Conservation (phyloP, 179 eudicot species). For the Spergularia azorica region DNA sequence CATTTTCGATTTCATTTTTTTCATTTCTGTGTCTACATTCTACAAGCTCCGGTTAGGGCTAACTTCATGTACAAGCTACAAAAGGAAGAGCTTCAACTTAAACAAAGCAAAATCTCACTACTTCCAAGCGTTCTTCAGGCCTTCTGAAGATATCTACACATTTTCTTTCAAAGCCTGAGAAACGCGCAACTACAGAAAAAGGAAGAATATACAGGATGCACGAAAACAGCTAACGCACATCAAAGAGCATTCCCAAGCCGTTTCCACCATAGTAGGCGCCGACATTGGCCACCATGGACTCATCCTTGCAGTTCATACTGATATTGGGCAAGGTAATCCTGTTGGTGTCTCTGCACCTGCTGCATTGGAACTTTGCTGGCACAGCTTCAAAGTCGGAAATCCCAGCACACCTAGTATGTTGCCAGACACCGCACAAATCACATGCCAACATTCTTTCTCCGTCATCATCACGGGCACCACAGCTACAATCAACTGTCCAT, state of each 20-base stretch:
- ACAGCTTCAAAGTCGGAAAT: conserved; percentile 60
- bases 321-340: conserved; percentile 23
- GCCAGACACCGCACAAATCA: conserved; percentile 75
- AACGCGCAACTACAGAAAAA: neutral
- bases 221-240: conserved; percentile 25
- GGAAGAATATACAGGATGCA: conserved; percentile 1
- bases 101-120: neutral
- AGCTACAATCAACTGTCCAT: conserved; percentile 64
- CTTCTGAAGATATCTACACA: conserved; percentile 28
- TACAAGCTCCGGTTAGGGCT: conserved; percentile 25
- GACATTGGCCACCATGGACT: conserved; percentile 10
- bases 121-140: conserved; percentile 22
- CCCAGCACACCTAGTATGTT: conserved; percentile 81
- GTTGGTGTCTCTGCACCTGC: conserved; percentile 35
- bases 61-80: conserved; percentile 22
- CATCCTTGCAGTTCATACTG: conserved; percentile 28
- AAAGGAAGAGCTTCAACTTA: conserved; percentile 15
- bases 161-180: conserved; percentile 15
- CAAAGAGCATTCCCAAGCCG: conserved; percentile 35
- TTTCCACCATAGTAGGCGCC: conserved; percentile 29
- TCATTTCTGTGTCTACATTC: conserved; percentile 23
- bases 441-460: conserved; percentile 82
- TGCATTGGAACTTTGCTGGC: conserved; percentile 67
- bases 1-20: conserved; percentile 1
- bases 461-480: conserved; percentile 67